Evolutionary conservation across 2,329 filamentous ascomycete species (phyloP), one percentile per base, ranked within the genome.

Genomic region (Xylaria sp.): DNA sequence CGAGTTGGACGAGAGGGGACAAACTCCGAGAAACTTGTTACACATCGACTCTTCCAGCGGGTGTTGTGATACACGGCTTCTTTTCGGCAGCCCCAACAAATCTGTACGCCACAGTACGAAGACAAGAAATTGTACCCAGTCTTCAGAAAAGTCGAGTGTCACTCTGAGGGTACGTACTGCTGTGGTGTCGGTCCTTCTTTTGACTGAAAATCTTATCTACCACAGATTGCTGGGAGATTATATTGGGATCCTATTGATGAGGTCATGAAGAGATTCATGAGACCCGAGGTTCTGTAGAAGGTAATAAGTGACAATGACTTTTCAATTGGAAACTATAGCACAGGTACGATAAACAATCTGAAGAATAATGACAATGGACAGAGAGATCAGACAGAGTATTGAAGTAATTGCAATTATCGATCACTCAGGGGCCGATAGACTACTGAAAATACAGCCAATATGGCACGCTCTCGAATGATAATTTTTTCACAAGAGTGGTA

Each of bases 1-100:
- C 48, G 15, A 59, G 46, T 43, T 64, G 33, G n/a, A 41, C 39
- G 41, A 62, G 49, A 31, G 39, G 57, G 18, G 48, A 33, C 13
- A 48, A 28, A 20, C 18, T 36, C 28, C 48, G 48, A 39, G 48
- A 9, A 2, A 20, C n/a, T 4, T 20, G 43, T 20, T 20, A 46
- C 18, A 36, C 33, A 10, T 41, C 12, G 39, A n/a, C 15, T 46
- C n/a, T 48, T 48, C 7, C 18, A 20, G 18, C 10, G 18, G 18
- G 8, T 20, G n/a, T 20, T n/a, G 43, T 20, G 18, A 1, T 23
- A 48, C 41, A 15, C 13, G 41, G 15, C 41, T 18, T 18, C 41
- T 46, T 18, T n/a, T 46, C 41, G 18, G 18, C 41, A 15, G 33
- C 10, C 7, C 33, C 10, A 36, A 36, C 33, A 10, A 9, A 1